A percentile compares a stretch with the other conserved stretches of the same genome.
Conservation (phyloP, 208 protist genomes). For the Herpetomonas tarakana region DNA sequence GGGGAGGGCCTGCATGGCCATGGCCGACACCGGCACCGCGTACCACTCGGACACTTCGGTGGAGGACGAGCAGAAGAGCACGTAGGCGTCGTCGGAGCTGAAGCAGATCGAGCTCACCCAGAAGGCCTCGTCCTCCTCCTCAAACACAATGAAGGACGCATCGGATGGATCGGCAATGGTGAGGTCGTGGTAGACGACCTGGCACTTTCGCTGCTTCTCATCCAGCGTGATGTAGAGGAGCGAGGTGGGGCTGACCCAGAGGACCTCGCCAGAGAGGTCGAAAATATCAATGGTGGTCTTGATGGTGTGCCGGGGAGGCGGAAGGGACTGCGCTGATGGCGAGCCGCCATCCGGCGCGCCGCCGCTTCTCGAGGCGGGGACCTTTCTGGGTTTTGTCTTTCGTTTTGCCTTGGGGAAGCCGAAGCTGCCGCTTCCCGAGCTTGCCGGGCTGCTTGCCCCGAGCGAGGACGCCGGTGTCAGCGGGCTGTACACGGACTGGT, state of each 20-base stretch:
- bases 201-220: conserved; percentile 42
- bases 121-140: conserved; percentile 58
- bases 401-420: neutral
- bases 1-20: neutral
- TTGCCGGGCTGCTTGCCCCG: conserved; percentile 8
- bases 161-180: conserved; percentile 5
- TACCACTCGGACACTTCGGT: conserved; percentile 50
- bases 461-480: conserved; percentile 9
- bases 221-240: conserved; percentile 64
- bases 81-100: conserved; percentile 45
- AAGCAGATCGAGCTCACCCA: conserved; percentile 46
- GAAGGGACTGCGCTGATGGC: neutral
- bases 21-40: conserved; percentile 13
- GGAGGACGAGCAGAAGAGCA: conserved; percentile 44
- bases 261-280: conserved; percentile 44
- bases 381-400: neutral
- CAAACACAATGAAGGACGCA: conserved; percentile 45
- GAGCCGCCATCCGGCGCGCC: neutral
- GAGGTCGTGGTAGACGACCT: conserved; percentile 64
- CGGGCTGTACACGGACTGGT: conserved; percentile 41
- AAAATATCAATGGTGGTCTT: conserved; percentile 49
- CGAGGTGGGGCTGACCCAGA: conserved; percentile 38
- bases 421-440: neutral
- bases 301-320: conserved; percentile 30
- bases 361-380: neutral